Evolutionary conservation across 148 eudicot genomes (phyloP).

Genomic region (Rhododendron simsii): DNA sequence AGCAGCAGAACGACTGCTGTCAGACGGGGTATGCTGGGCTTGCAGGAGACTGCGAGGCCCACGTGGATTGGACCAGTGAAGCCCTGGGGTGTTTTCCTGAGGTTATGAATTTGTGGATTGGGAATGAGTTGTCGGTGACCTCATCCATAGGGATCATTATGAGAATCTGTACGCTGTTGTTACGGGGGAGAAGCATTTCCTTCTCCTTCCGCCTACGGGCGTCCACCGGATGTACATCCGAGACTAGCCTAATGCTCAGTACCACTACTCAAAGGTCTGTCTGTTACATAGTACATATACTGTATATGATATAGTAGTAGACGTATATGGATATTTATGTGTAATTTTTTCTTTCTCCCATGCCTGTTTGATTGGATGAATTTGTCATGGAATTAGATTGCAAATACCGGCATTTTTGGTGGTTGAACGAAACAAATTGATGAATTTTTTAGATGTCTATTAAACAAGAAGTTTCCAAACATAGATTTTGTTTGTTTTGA

Average conservation of each 20-base stretch:
- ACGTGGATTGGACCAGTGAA: slow-evolving; percentile 78
- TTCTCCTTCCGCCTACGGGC: slow-evolving; percentile 90
- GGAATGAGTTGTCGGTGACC: slow-evolving; percentile 57
- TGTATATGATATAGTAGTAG: too few relatives aligned
- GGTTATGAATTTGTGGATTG: slow-evolving; percentile 94
- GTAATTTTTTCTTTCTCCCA: too few relatives aligned
- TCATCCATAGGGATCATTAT: slow-evolving; percentile 82
- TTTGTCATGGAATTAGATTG: too few relatives aligned
- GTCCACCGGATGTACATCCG: slow-evolving; percentile 82
- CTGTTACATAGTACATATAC: neutral
- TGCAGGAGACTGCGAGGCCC: slow-evolving; percentile 55
- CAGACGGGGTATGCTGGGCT: slow-evolving; percentile 54
- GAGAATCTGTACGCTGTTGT: too few relatives aligned
- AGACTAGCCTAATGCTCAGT: slow-evolving; percentile 73
- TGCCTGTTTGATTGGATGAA: too few relatives aligned
- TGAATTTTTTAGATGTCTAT: too few relatives aligned
- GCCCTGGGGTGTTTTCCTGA: slow-evolving; percentile 78
- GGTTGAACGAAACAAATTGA: too few relatives aligned
- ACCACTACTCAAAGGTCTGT: slow-evolving; percentile 55
- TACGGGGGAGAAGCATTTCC: slow-evolving; percentile 80
- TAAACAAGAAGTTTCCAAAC: too few relatives aligned
- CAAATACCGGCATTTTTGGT: too few relatives aligned
- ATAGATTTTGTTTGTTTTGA: too few relatives aligned
- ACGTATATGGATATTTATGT: too few relatives aligned
- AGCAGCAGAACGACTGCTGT: slow-evolving; percentile 92